Base-by-base conservation (phyloP, 805 yeast genomes). In the Schwanniomyces yamadae region DNA sequence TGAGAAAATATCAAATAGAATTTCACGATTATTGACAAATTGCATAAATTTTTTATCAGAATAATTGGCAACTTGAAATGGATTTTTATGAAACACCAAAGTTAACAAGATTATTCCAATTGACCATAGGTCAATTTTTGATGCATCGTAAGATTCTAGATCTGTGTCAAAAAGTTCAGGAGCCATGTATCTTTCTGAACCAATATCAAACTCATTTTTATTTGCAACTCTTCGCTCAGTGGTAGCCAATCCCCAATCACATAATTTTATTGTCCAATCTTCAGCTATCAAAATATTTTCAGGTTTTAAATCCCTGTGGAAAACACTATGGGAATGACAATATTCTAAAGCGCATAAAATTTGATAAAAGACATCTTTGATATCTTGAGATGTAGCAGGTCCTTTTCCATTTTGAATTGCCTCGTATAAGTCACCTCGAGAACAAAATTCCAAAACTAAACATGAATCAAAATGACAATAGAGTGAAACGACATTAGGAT, bases 161-260 rank as follows among this genome's bases (percentile, higher is more conserved):
- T 64, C 63, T 10, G 58, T 47, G 36, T 88, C 95, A 54, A 88
- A 82, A 39, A 88, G 63, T 55, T 89, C 97, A 1, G 97, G 97
- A 0, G 96, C 95, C 97, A 89, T 89, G 60, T 89, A 89, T 43
- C 95, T 72, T 61, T 87, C 95, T 36, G 87, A 78, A 16, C 96
- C 96, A 40, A 87, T 84, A 42, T 86, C 95, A 56, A 88, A 84
- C 40, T 67, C 73, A 31, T 44, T 50, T 16, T 46, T 55, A 52
- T 87, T 89, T 23, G 76, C 62, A 49, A 86, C 80, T 30, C 64
- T 60, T 31, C 66, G 64, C 21, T 61, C 56, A 20, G 75, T 74
- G 4, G 82, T 75, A 2, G 82, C 80, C 44, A 76, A 61, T 1
- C 82, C 82, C 71, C 79, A 76, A 55, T 76, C 82, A 36, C 81